Base-by-base conservation (phyloP, 2,329 filamentous ascomycete species). In the Cryphonectria nitschkei region DNA sequence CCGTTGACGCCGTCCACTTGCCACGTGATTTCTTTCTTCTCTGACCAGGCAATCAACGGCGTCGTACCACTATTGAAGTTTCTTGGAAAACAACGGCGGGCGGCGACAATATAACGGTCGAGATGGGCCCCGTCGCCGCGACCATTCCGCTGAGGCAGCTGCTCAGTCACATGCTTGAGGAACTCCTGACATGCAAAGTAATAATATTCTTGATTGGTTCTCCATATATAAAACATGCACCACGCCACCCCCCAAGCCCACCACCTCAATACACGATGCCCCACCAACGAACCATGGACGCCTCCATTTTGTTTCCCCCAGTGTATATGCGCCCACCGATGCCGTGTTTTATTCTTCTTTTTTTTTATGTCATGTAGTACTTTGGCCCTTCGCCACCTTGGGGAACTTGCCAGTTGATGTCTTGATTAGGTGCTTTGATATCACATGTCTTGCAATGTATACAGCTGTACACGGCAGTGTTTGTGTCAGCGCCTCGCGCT, bases 381-480 rank as follows among this genome's bases (percentile, higher is more conserved):
- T 92, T 91, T 50, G 89, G 89, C 0, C 89, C 89, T 76, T 91
- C 96, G 67, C 95, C 96, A 75, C 96, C 95, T 80, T 98, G 94
- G 8, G 96, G 96, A 43, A 96, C 96, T 76, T 94, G 89, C 94
- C 94, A 97, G 81, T 97, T 98, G 82, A 99, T 98, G 79, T 98
- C 96, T 84, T 99, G 96, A 73, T 91, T 89, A 9, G 96, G 96
- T 22, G 94, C 95, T 84, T 99, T 99, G 84, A 99, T 99, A 81
- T 99, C 96, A 81, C 96, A 99, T 19, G 96, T 99, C 88, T 99
- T 99, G 87, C 96, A 99, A 83, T 99, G 96, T 75, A 99, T 97
- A 81, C 96, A 99, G 83, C 95, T 97, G 76, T 56, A 32, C n/a
- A 32, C 9, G 19, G 32, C 13, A 29, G 26, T 56, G 26, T 56